phyloP scores from a whole-genome alignment of 176 grass and related monocot genomes.

The Oryza glaberrima region DNA sequence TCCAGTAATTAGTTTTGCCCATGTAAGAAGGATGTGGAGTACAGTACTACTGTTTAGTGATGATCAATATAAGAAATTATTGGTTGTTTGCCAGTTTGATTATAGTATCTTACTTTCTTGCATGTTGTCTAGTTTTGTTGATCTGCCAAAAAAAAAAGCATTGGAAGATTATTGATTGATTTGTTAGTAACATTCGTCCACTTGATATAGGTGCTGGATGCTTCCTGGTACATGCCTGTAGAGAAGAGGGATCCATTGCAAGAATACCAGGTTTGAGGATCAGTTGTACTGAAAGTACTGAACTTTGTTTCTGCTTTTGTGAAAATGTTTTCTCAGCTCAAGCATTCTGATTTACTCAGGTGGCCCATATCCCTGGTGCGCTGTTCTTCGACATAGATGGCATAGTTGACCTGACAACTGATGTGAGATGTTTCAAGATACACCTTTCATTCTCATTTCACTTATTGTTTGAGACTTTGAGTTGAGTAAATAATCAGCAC shows the following conservation, averaged over 20 bases:
- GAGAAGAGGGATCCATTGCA: constrained; percentile 75
- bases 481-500: not conserved
- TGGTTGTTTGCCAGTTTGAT: not conserved
- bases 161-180: not conserved
- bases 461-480: not conserved
- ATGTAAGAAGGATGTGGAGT: not conserved
- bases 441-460: not conserved
- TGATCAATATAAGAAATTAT: not conserved
- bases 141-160: not conserved
- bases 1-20: not conserved
- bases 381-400: constrained; percentile 83
- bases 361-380: constrained; percentile 72
- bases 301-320: constrained; percentile 16
- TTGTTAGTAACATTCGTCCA: constrained; percentile 3
- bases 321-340: constrained; percentile 34
- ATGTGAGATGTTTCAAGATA: constrained; percentile 58
- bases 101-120: not conserved
- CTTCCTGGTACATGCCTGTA: constrained; percentile 92
- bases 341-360: constrained; percentile 55
- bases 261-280: constrained; percentile 78
- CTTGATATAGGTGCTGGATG: constrained; percentile 76
- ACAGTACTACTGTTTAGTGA: not conserved
- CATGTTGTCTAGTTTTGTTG: not conserved
- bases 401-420: constrained; percentile 61
- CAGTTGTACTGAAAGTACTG: not conserved